Evolutionary conservation across 2,329 filamentous ascomycete species (phyloP).

Genomic region (Botrytis fragariae): DNA sequence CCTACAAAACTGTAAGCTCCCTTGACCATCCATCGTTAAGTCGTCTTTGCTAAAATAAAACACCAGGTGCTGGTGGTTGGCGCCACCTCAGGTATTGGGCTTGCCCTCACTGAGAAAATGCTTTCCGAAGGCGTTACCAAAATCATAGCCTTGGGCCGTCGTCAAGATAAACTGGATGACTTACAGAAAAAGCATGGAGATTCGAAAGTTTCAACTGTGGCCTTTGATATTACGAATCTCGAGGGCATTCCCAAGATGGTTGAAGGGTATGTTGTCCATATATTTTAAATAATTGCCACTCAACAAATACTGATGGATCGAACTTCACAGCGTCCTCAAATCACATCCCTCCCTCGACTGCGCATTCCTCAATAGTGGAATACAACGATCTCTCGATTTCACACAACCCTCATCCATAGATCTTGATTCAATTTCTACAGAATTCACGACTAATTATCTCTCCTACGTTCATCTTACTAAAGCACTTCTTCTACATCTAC

Average conservation of each 20-base stretch:
- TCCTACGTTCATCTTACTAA: conserved; percentile 42
- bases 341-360: conserved; percentile 33
- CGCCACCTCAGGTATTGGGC: conserved; percentile 54
- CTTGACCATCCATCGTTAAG: no score
- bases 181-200: conserved; percentile 35
- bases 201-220: not conserved
- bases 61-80: conserved; percentile 55
- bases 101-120: conserved; percentile 44
- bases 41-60: not conserved
- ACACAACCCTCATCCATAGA: conserved; percentile 27
- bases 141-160: conserved; percentile 55
- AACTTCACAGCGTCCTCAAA: conserved; percentile 5
- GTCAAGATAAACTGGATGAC: conserved; percentile 45
- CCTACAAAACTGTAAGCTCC: not conserved
- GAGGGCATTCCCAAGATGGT: not conserved
- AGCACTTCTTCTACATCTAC: conserved; percentile 40
- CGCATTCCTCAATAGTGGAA: conserved; percentile 38
- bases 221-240: conserved; percentile 21
- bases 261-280: not conserved
- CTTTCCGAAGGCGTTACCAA: conserved; percentile 46
- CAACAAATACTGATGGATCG: not conserved
- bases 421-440: conserved; percentile 36
- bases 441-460: conserved; percentile 46
- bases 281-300: not conserved
- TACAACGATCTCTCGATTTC: conserved; percentile 32